phyloP scores from a whole-genome alignment of 2,329 filamentous ascomycete genomes.

The Sodiomyces alkalinus region DNA sequence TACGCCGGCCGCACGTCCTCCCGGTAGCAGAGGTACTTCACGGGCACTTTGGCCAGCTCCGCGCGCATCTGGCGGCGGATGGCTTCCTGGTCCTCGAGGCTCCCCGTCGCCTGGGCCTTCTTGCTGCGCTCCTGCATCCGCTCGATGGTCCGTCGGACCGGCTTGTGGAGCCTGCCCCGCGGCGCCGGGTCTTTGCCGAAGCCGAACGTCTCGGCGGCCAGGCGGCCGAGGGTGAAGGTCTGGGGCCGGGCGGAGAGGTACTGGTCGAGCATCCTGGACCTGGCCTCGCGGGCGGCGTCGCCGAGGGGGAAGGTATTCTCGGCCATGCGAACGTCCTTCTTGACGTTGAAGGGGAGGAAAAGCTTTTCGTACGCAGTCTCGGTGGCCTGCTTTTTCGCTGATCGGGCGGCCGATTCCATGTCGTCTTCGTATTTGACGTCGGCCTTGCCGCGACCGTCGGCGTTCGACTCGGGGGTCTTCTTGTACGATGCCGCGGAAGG shows the following conservation, averaged over 20 bases:
- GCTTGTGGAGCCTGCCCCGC: slow-evolving; percentile 32
- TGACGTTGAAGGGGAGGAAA: slow-evolving; percentile 73
- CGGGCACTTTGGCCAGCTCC: slow-evolving; percentile 36
- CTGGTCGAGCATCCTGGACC: slow-evolving; percentile 35
- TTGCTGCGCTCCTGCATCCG: slow-evolving; percentile 32
- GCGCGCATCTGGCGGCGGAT: slow-evolving; percentile 18
- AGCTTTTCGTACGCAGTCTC: slow-evolving; percentile 47
- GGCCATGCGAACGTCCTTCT: slow-evolving; percentile 58
- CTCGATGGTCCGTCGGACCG: slow-evolving; percentile 47
- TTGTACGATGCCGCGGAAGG: slow-evolving; percentile 21
- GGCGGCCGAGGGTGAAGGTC: too few species aligned
- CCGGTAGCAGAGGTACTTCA: slow-evolving; percentile 47
- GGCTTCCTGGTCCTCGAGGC: slow-evolving; percentile 19
- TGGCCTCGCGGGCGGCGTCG: slow-evolving; percentile 34
- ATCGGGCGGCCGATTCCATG: slow-evolving; percentile 5
- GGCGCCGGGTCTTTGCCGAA: slow-evolving; percentile 24
- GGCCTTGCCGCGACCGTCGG: slow-evolving; percentile 1
- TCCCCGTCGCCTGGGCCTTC: slow-evolving; percentile 16
- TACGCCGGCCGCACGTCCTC: slow-evolving; percentile 57
- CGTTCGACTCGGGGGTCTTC: slow-evolving; percentile 18
- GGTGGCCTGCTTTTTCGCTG: slow-evolving; percentile 10
- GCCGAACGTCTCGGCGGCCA: slow-evolving; percentile 19
- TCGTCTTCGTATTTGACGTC: not conserved
- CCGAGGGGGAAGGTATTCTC: slow-evolving; percentile 42
- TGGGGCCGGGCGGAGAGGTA: slow-evolving; percentile 29